Evolutionary conservation across 192 early-diverging fungal species (phyloP).

Genomic region (Coemansia erecta): DNA sequence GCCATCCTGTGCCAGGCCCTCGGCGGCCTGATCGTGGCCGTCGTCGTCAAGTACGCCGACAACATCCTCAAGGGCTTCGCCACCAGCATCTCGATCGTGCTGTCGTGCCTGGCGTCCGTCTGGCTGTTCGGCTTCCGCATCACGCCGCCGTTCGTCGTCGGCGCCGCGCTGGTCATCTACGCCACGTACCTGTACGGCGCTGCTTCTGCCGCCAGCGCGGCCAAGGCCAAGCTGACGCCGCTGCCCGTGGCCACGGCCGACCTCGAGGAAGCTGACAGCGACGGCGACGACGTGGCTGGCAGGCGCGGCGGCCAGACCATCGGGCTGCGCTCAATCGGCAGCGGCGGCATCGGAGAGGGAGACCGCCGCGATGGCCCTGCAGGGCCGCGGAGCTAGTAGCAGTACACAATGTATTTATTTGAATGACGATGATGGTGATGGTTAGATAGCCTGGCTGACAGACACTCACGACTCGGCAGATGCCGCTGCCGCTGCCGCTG

Average conservation of each 20-base stretch:
- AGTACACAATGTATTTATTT: background rate
- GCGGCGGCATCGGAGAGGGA: background rate
- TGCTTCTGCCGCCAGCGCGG: background rate
- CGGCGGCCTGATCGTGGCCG: slow-evolving; percentile 91
- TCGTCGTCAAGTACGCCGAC: slow-evolving; percentile 98
- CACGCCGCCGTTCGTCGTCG: slow-evolving; percentile 68
- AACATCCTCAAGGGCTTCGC: slow-evolving; percentile 99
- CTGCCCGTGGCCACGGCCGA: slow-evolving; percentile 6
- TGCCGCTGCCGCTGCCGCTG: too few species aligned
- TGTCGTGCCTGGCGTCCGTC: slow-evolving; percentile 81
- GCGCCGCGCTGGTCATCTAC: slow-evolving; percentile 69
- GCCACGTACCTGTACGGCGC: slow-evolving; percentile 75
- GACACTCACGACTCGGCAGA: background rate
- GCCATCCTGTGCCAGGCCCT: slow-evolving; percentile 88
- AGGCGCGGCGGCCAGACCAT: background rate
- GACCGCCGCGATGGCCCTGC: background rate
- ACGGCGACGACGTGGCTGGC: background rate
- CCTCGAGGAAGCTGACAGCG: background rate
- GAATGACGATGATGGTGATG: background rate
- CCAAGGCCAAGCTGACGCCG: slow-evolving; percentile 5
- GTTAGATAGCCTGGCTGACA: background rate
- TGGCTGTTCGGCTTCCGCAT: slow-evolving; percentile 82
- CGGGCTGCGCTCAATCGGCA: background rate
- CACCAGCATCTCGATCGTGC: slow-evolving; percentile 91
- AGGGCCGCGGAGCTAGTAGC: background rate